Evolutionary conservation across 2,329 filamentous ascomycete genomes (phyloP).

Genomic region (Bipolaris oryzae): DNA sequence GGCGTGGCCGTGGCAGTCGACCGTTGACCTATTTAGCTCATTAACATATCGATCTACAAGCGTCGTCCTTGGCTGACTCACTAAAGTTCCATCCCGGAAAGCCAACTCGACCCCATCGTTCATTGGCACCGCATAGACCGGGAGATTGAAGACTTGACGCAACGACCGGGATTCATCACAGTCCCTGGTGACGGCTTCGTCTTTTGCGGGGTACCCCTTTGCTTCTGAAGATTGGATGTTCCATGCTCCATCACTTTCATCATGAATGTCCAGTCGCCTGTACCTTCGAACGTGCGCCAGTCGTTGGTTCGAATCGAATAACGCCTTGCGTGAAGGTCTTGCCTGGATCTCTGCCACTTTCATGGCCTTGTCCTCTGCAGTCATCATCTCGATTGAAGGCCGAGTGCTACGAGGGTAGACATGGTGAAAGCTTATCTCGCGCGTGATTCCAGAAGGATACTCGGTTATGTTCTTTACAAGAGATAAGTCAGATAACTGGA

Average conservation of each 20-base stretch:
- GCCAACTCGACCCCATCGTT: constrained; percentile 36
- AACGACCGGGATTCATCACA: constrained; percentile 6
- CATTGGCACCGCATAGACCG: constrained; percentile 32
- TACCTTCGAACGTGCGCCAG: constrained; percentile 24
- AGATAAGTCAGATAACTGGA: constrained; percentile 7
- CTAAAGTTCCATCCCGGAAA: constrained; percentile 35
- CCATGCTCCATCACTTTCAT: constrained; percentile 27
- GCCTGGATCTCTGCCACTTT: constrained; percentile 35
- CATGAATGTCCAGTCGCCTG: constrained; percentile 20
- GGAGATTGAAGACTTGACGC: constrained; percentile 29
- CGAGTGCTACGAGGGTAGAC: constrained; percentile 10
- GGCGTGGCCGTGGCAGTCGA: constrained; percentile 27
- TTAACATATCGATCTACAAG: constrained; percentile 4
- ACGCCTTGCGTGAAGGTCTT: constrained; percentile 46
- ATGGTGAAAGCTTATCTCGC: constrained; percentile 15
- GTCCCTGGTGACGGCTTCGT: not conserved
- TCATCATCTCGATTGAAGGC: constrained; percentile 26
- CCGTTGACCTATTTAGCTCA: constrained; percentile 26
- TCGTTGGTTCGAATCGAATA: constrained; percentile 25
- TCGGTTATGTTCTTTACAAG: not conserved
- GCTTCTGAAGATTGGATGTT: not conserved
- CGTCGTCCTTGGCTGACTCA: constrained; percentile 11
- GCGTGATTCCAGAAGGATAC: not conserved
- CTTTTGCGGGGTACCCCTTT: not conserved
- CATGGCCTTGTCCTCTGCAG: constrained; percentile 20